phyloP scores from a whole-genome alignment of 2,329 filamentous ascomycete species.

The Venturia oleaginea region DNA sequence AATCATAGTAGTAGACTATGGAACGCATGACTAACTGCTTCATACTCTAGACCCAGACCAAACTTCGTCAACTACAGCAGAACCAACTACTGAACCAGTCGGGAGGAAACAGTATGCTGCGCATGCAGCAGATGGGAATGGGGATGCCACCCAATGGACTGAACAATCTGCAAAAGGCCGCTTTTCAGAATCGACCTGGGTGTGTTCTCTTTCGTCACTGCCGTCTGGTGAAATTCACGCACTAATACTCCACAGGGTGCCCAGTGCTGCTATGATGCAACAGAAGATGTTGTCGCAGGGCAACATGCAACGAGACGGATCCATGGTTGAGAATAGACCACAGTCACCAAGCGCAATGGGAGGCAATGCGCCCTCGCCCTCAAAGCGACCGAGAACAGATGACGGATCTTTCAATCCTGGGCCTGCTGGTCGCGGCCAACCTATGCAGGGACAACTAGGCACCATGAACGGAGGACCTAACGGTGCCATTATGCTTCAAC shows the following conservation, averaged over 20 bases:
- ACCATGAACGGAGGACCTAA: slow-evolving; percentile 41
- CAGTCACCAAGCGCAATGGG: slow-evolving; percentile 79
- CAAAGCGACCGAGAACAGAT: slow-evolving; percentile 74
- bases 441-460: slow-evolving; percentile 61
- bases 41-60: not conserved
- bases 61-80: slow-evolving; percentile 51
- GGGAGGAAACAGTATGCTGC: not conserved
- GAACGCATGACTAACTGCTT: not conserved
- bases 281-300: slow-evolving; percentile 52
- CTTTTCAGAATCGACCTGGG: not conserved
- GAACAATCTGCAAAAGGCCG: slow-evolving; percentile 56
- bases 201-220: slow-evolving; percentile 11
- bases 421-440: slow-evolving; percentile 62
- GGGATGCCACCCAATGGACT: slow-evolving; percentile 42
- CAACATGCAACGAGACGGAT: slow-evolving; percentile 81
- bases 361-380: slow-evolving; percentile 74
- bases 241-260: not conserved
- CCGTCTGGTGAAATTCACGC: slow-evolving; percentile 35
- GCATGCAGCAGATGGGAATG: slow-evolving; percentile 52
- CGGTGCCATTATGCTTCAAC: slow-evolving; percentile 52
- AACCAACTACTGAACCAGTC: slow-evolving; percentile 4
- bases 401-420: slow-evolving; percentile 70
- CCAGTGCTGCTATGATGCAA: slow-evolving; percentile 52
- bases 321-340: slow-evolving; percentile 71
- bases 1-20: not conserved